Evolutionary conservation across 164 flowering plant species (phyloP), one percentile per base, ranked within the genome.

Genomic region (Umbellularia californica): DNA sequence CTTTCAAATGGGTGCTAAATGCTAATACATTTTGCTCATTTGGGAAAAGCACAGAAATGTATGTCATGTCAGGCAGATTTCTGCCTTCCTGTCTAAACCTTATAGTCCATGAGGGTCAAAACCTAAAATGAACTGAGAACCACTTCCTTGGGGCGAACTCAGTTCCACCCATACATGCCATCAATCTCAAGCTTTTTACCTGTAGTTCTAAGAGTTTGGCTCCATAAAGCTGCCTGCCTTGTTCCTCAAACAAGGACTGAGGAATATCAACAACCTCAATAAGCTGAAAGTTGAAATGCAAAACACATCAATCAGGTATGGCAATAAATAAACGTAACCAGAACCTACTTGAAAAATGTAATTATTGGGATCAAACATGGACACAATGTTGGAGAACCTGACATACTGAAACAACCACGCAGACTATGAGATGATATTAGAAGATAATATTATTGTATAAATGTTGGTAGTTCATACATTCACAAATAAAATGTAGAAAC

Each of bases 171-270:
- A 52, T 13, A 17, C 19, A 52, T 52, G 60, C 20, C 20, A 24
- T 10, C 19, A 64, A 64, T 1, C 7, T 68, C 78, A 69, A 35
- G 22, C 19, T 64, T 50, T 30, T 22, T 24, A 90, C 98, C 98
- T 94, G 98, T 65, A 92, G 80, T 81, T 95, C 81, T 68, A 95
- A 70, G 72, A 95, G 92, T 72, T 82, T 84, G 71, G 97, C 90
- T 83, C 97, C 99, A 86, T 93, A 95, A 60, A 90, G 87, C 80
- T 89, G 93, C 77, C 92, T 84, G 66, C 95, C 97, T 88, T 90
- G 95, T 78, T 95, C 99, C 83, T 95, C 97, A 82, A 93, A 90
- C 84, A 92, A 75, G 41, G 93, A 85, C 68, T 50, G 88, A 52
- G 95, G 95, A 77, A 95, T 85, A 65, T 93, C 97, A 80, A 95